phyloP scores from a whole-genome alignment of 306 rosid genomes.

The Gleditsia sinensis region DNA sequence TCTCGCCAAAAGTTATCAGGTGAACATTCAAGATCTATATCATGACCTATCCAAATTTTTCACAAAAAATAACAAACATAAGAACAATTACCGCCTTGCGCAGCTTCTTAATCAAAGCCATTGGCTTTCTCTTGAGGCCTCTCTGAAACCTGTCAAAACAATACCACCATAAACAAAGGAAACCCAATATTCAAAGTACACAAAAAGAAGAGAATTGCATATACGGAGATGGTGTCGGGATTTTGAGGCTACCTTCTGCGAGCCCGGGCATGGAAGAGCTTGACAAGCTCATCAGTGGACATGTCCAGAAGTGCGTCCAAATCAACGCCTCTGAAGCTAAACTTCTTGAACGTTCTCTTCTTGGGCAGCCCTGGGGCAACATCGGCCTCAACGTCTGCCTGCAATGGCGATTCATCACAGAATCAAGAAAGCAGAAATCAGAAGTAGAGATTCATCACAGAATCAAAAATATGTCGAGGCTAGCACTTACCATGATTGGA shows the following conservation, averaged over 20 bases:
- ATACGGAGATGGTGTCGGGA: not conserved
- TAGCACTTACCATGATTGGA: not conserved
- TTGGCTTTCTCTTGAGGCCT: slow-evolving; percentile 89
- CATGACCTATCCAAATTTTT: not conserved
- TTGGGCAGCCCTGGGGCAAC: slow-evolving; percentile 66
- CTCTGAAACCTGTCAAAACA: slow-evolving; percentile 66
- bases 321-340: slow-evolving; percentile 88
- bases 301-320: slow-evolving; percentile 88
- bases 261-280: slow-evolving; percentile 83
- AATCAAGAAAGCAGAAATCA: not conserved
- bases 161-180: not conserved
- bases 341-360: slow-evolving; percentile 94
- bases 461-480: not conserved
- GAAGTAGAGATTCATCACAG: no score
- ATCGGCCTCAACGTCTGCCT: slow-evolving; percentile 83
- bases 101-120: slow-evolving; percentile 95
- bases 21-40: not conserved
- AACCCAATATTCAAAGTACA: not conserved
- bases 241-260: slow-evolving; percentile 62
- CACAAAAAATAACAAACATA: not conserved
- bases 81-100: slow-evolving; percentile 72
- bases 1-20: not conserved
- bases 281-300: slow-evolving; percentile 87
- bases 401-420: slow-evolving; percentile 17
- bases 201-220: no score